Evolutionary conservation across 2,329 filamentous ascomycete genomes (phyloP), one percentile per base, ranked within the genome.

Genomic region (Colletotrichum tamarilloi): DNA sequence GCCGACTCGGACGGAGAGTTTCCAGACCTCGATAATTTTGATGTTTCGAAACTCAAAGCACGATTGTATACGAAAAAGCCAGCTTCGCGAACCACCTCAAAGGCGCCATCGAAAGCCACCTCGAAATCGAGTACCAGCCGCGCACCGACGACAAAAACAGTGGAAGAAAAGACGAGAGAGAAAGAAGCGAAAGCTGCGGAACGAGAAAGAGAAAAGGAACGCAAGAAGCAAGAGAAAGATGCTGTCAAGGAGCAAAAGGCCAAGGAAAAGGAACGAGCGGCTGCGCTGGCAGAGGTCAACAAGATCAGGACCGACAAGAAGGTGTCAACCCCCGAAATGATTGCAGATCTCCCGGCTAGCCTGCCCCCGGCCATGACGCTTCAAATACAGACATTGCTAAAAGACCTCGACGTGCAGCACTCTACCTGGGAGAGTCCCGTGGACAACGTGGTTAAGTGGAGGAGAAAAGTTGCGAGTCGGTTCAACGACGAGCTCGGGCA

Each of bases 221-320:
- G 83, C 26, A 89, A 90, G 75, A 87, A 88, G 49, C 81, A 84
- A 3, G 89, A 92, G 70, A 91, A 87, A 62, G 87, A 91, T 67
- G 82, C 85, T 0, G 87, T 88, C 62, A 93, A 90, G 77, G 90
- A 91, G 68, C 86, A 90, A 63, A 93, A 90, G 75, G 87, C 86
- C 0, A 82, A 84, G 7, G 90, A 94, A 75, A 94, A 92, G 77
- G 88, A 92, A 75, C 85, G 86, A 3, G 90, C 89, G 12, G 89
- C 90, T 7, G 92, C 94, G 8, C 82, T 95, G 26, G 90, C 90
- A 3, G 91, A 94, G 75, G 93, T 91, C 55, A 96, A 96, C 82
- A 94, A 92, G 77, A 83, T 92, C 11, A 90, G 91, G 64, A 91
- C 90, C 0, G 91, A 95, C 82, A 95, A 94, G 82, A 94, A 94